Base-by-base conservation (phyloP, 2,329 filamentous ascomycete species). In the Ceratocystis alfenasii region DNA sequence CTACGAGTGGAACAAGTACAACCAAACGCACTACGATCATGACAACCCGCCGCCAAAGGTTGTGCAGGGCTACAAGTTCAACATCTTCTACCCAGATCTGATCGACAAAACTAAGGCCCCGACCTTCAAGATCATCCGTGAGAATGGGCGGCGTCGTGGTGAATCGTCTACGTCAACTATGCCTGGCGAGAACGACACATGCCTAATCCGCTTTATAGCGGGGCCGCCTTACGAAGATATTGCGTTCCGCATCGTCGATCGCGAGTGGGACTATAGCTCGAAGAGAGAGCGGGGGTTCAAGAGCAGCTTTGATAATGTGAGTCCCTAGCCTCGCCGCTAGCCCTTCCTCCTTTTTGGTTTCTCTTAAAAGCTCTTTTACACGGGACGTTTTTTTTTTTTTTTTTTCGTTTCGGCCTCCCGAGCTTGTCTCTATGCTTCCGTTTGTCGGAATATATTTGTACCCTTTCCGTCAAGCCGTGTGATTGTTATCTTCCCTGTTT, bases 1-100 rank as follows among this genome's bases (percentile, higher is more conserved):
- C 64, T 99, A 97, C 75, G 94, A 99, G 75, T 99, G 94, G 94
- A 99, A 99, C 80, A 99, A 99, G 76, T 99, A 99, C 81, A 99
- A 99, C 73, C 94, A 99, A 77, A 99, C 94, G 12, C 94, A 99
- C 76, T 99, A 99, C 77, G 94, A 97, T 75, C 90, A 96, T 75
- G 93, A 97, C 74, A 96, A 97, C 72, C 94, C 94, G 1, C 94
- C 94, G 1, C 94, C 94, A 30, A 96, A 96, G 77, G 93, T 99
- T 5, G 94, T 99, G 10, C 94, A 99, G 75, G 94, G 94, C 66
- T 99, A 99, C 81, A 96, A 95, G 75, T 99, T 99, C 81, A 97
- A 99, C 77, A 93, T 99, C 63, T 99, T 99, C 77, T 99, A 99
- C 73, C 94, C 94, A 0, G 94, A 99, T 71, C 84, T 99, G 41